These are phyloP conservation scores for Penicillium turbatum DNA, from an alignment of 495 filamentous ascomycete species.

Conservation along the genomic window DNA sequence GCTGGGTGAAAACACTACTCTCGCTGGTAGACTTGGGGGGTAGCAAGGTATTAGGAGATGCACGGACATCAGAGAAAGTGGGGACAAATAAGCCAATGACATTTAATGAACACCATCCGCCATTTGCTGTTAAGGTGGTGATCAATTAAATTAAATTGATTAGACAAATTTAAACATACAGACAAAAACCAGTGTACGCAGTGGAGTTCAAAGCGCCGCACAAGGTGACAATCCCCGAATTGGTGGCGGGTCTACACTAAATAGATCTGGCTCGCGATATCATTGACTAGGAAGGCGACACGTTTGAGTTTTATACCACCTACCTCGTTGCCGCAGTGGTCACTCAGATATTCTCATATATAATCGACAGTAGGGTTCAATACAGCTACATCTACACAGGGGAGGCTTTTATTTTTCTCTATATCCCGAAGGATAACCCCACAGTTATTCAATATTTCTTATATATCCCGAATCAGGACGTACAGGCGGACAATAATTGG, in stretches of 20 bases:
- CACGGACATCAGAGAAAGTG: too few relatives aligned
- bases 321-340: slow-evolving; percentile 36
- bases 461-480: slow-evolving; percentile 30
- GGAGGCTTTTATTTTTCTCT: slow-evolving; percentile 45
- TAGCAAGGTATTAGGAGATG: neutral
- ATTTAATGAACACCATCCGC: too few relatives aligned
- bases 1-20: too few relatives aligned
- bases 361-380: slow-evolving; percentile 38
- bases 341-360: slow-evolving; percentile 48
- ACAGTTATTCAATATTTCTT: slow-evolving; percentile 27
- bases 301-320: slow-evolving; percentile 32
- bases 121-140: too few relatives aligned
- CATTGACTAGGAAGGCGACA: slow-evolving; percentile 27
- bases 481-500: slow-evolving; percentile 21
- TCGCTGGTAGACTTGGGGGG: neutral
- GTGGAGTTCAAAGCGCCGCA: slow-evolving; percentile 30
- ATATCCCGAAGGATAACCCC: slow-evolving; percentile 36
- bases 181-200: too few relatives aligned
- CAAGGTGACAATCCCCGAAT: slow-evolving; percentile 25
- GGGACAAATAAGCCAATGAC: too few relatives aligned
- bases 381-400: slow-evolving; percentile 46
- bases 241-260: slow-evolving; percentile 31
- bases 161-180: too few relatives aligned
- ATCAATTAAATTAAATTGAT: too few relatives aligned
- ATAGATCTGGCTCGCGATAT: slow-evolving; percentile 28